Percentiles rank a stretch among this genome's conserved stretches.
Evolutionary conservation across 768 basidiomycete genomes (phyloP).

Genomic region (Pisolithus sp.): DNA sequence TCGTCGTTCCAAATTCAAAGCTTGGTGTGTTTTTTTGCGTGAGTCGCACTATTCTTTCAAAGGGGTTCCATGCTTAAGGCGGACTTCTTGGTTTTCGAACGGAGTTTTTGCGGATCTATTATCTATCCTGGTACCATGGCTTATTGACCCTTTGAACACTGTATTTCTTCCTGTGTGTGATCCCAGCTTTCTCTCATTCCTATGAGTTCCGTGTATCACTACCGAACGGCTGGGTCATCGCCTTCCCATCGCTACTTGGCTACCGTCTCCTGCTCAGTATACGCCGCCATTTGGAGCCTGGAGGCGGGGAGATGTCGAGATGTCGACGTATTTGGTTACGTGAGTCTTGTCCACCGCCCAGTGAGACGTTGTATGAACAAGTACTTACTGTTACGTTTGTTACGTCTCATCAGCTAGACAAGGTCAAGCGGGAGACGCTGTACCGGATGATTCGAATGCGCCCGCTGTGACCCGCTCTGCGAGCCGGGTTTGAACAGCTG

Average conservation of each 20-base stretch:
- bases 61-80: not conserved
- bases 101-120: slow-evolving; percentile 17
- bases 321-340: not conserved
- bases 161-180: slow-evolving; percentile 18
- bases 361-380: too few relatives aligned
- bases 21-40: slow-evolving; percentile 19
- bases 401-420: too few relatives aligned
- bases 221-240: slow-evolving; percentile 16
- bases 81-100: not conserved
- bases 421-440: too few relatives aligned
- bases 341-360: too few relatives aligned
- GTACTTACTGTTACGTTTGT: too few relatives aligned
- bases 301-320: not conserved
- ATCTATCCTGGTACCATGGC: slow-evolving; percentile 15
- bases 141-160: slow-evolving; percentile 13
- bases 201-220: not conserved
- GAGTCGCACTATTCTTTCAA: not conserved
- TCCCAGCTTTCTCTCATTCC: not conserved
- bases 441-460: too few relatives aligned
- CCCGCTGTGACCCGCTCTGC: too few relatives aligned
- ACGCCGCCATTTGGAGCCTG: slow-evolving; percentile 8
- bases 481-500: too few relatives aligned
- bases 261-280: slow-evolving; percentile 19
- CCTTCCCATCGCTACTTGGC: slow-evolving; percentile 20
- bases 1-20: slow-evolving; percentile 1